phyloP scores from a whole-genome alignment of 257 asterid genomes.

The Salvia hispanica region DNA sequence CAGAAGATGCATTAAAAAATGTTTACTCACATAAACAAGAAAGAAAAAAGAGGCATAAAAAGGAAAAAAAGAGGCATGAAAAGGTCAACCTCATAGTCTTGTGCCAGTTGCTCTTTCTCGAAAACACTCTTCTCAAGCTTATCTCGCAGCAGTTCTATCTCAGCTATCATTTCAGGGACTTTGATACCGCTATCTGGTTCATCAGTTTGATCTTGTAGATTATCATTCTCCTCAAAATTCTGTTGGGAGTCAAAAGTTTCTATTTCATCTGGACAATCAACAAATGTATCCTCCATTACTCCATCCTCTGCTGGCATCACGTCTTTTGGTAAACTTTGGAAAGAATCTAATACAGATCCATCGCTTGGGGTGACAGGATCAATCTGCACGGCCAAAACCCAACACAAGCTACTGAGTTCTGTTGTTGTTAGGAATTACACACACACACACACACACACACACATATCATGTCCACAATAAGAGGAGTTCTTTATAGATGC shows the following conservation, averaged over 20 bases:
- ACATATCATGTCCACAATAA: background rate
- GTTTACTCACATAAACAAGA: slow-evolving; percentile 20
- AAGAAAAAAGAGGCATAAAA: background rate
- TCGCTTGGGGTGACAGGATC: slow-evolving; percentile 31
- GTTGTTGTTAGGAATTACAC: background rate
- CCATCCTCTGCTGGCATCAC: slow-evolving; percentile 55
- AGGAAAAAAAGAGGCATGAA: slow-evolving; percentile 25
- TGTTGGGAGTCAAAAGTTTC: slow-evolving; percentile 69
- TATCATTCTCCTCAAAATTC: slow-evolving; percentile 55
- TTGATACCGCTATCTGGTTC: slow-evolving; percentile 52
- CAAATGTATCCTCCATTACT: slow-evolving; percentile 80
- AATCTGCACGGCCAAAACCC: slow-evolving; percentile 43
- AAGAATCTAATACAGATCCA: slow-evolving; percentile 35
- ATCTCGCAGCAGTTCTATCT: slow-evolving; percentile 59
- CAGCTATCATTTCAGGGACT: slow-evolving; percentile 50
- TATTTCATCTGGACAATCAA: slow-evolving; percentile 93
- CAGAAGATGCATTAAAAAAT: slow-evolving; percentile 35
- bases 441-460: background rate
- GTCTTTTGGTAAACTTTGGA: slow-evolving; percentile 41
- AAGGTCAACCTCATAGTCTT: slow-evolving; percentile 60
- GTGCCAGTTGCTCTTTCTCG: slow-evolving; percentile 54
- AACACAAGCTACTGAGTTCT: slow-evolving; percentile 30
- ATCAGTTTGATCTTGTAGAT: slow-evolving; percentile 40
- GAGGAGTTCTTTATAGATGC: background rate
- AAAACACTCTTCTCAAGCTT: slow-evolving; percentile 54